A percentile compares a stretch with the other conserved stretches of the same genome.
These are phyloP conservation scores for Pyrenophora tritici-repentis DNA, from an alignment of 2,329 filamentous ascomycete species.

Conservation along the genomic window DNA sequence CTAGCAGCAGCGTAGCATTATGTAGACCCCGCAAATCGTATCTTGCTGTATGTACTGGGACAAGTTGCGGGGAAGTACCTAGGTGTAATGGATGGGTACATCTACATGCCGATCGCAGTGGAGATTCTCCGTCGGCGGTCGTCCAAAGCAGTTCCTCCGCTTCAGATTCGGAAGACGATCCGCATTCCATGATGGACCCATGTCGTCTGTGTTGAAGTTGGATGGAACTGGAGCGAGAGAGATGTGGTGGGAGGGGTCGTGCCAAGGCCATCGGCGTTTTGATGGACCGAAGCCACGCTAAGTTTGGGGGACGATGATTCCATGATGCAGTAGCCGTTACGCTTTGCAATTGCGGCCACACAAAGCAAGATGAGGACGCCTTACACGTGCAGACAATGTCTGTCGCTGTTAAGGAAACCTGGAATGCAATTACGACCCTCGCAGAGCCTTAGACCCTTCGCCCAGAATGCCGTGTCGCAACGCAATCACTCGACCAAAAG, in stretches of 20 bases:
- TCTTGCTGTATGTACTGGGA: neutral
- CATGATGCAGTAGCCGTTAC: constrained; percentile 13
- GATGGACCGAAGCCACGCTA: constrained; percentile 19
- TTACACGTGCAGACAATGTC: constrained; percentile 50
- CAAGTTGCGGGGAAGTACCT: constrained; percentile 8
- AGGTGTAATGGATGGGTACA: neutral
- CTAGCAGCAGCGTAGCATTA: neutral
- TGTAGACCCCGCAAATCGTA: neutral
- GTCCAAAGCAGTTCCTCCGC: neutral
- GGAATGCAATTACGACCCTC: constrained; percentile 35
- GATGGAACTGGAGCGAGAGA: too few relatives aligned
- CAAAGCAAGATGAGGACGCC: constrained; percentile 44
- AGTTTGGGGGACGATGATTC: constrained; percentile 20
- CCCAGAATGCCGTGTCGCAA: constrained; percentile 29
- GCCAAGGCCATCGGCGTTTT: constrained; percentile 13
- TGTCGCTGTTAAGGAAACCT: constrained; percentile 40
- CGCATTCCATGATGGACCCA: neutral
- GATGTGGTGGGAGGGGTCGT: neutral
- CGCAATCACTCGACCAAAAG: constrained; percentile 44
- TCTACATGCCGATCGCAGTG: constrained; percentile 2
- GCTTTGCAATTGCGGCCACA: constrained; percentile 15
- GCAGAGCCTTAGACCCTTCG: constrained; percentile 27
- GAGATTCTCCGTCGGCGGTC: constrained; percentile 10
- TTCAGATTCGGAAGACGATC: neutral
- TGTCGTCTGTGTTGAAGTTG: too few relatives aligned